A percentile compares a stretch with the other conserved stretches of the same genome.
phyloP scores from a whole-genome alignment of 2,329 filamentous ascomycete species.

The Aureobasidium sp. region DNA sequence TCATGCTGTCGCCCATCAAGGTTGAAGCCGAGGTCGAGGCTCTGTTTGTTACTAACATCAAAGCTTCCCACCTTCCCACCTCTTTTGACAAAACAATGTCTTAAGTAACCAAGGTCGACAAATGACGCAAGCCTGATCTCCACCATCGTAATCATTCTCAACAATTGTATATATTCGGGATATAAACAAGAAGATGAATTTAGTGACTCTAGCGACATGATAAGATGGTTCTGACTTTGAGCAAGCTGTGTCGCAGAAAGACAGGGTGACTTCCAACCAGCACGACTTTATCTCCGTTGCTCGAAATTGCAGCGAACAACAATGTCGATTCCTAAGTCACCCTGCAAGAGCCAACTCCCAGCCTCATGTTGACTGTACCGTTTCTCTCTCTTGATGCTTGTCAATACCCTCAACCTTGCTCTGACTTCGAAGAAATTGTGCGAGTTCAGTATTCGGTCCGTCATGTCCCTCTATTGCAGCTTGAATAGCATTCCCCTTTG shows the following conservation, averaged over 20 bases:
- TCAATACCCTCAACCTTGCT: not conserved
- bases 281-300: too few species aligned
- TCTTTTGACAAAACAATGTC: not conserved
- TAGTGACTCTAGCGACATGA: not conserved
- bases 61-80: not conserved
- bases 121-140: not conserved
- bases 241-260: too few species aligned
- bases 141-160: not conserved
- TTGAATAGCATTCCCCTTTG: not conserved
- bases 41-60: not conserved
- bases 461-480: not conserved
- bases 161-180: not conserved
- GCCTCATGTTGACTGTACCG: too few species aligned
- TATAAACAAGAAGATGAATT: not conserved
- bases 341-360: too few species aligned
- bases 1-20: conserved; percentile 3
- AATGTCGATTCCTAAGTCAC: too few species aligned
- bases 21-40: not conserved
- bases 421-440: not conserved
- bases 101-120: not conserved
- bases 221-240: not conserved
- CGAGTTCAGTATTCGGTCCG: not conserved
- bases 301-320: too few species aligned
- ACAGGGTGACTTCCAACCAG: too few species aligned
- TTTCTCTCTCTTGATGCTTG: too few species aligned